phyloP scores from a whole-genome alignment of 345 rosid species.

The Eucalyptus victrix region DNA sequence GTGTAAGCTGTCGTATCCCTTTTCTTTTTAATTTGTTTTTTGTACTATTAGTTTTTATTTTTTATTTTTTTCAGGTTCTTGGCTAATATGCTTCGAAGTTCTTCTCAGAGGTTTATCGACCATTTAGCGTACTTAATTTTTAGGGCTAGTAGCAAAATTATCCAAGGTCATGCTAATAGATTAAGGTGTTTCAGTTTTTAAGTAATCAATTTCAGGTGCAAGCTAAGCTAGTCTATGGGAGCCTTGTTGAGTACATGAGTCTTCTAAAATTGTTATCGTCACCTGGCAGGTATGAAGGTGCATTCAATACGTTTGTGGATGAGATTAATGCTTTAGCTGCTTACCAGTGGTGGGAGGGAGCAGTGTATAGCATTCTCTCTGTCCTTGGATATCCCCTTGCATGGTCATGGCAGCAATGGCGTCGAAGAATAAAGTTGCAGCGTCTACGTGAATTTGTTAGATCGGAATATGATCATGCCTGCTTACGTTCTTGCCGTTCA shows the following conservation, averaged over 20 bases:
- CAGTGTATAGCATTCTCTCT: conserved; percentile 72
- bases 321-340: conserved; percentile 93
- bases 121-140: neutral
- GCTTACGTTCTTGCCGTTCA: conserved; percentile 97
- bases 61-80: neutral
- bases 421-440: conserved; percentile 75
- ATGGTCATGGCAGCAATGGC: conserved; percentile 99
- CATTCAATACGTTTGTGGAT: conserved; percentile 88
- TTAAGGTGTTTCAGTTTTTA: neutral
- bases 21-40: neutral
- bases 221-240: neutral
- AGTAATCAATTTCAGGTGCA: neutral
- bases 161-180: neutral
- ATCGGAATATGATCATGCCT: conserved; percentile 97
- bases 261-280: neutral
- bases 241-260: neutral
- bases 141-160: neutral
- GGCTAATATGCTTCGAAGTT: neutral
- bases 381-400: conserved; percentile 79
- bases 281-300: conserved; percentile 75
- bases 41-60: neutral
- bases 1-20: conserved; percentile 47
- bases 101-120: neutral
- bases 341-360: conserved; percentile 99
- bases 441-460: conserved; percentile 92